Conservation (phyloP, 305 asterid genomes). For the Fraxinus paxiana region DNA sequence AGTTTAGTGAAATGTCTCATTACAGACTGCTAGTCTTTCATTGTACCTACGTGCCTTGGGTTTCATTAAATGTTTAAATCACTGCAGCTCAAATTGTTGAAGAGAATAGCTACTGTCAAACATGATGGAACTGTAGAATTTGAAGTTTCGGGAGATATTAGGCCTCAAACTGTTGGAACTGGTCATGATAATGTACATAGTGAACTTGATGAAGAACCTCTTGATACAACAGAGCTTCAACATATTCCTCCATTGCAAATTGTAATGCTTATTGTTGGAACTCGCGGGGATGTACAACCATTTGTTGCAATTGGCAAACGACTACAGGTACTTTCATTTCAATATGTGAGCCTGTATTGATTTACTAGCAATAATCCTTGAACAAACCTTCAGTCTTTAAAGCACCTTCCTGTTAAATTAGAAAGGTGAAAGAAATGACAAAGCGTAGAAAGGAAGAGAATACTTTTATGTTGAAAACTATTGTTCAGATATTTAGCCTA, state of each 20-base stretch:
- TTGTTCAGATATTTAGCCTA: not conserved
- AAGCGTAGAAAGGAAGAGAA: not conserved
- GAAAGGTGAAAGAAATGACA: not conserved
- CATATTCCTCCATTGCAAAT: slow-evolving; percentile 72
- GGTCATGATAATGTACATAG: slow-evolving; percentile 33
- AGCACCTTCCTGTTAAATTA: not conserved
- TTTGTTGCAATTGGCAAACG: slow-evolving; percentile 78
- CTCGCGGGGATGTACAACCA: slow-evolving; percentile 97
- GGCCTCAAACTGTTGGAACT: slow-evolving; percentile 38
- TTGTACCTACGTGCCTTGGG: not conserved
- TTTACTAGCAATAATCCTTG: not conserved
- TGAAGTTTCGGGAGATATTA: slow-evolving; percentile 79
- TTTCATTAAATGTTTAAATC: slow-evolving; percentile 47
- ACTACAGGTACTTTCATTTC: slow-evolving; percentile 50
- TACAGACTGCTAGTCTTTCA: not conserved
- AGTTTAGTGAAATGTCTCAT: slow-evolving; percentile 9
- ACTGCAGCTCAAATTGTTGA: slow-evolving; percentile 89
- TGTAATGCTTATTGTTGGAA: slow-evolving; percentile 84
- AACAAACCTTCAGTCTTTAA: not conserved
- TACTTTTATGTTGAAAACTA: not conserved
- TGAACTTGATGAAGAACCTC: slow-evolving; percentile 56
- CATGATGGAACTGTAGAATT: slow-evolving; percentile 92
- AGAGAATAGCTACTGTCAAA: slow-evolving; percentile 84
- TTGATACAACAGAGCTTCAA: slow-evolving; percentile 59
- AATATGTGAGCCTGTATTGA: not conserved